phyloP scores from a whole-genome alignment of 2,329 filamentous ascomycete genomes.

The Tolypocladium inflatum region DNA sequence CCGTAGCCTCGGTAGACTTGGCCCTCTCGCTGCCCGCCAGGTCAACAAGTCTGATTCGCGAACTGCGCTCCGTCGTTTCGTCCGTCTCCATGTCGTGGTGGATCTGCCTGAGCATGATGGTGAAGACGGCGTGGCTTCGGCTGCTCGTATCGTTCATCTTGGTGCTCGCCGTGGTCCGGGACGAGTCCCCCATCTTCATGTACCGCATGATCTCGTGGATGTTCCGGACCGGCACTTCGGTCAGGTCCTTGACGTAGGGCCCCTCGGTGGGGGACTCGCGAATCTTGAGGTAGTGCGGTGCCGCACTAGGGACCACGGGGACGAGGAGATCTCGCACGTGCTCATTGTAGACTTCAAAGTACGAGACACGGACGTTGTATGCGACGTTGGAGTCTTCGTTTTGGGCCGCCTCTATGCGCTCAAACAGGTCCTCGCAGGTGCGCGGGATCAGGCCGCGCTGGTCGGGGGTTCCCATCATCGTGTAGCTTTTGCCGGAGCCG shows the following conservation, averaged over 20 bases:
- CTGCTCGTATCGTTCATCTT: constrained; percentile 99
- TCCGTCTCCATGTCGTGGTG: constrained; percentile 97
- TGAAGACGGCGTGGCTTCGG: constrained; percentile 94
- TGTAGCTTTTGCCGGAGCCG: constrained; percentile 95
- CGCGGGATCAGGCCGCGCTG: constrained; percentile 87
- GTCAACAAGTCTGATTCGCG: constrained; percentile 89
- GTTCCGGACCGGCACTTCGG: constrained; percentile 82
- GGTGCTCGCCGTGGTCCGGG: constrained; percentile 81
- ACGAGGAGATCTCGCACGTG: constrained; percentile 91
- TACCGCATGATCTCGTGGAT: constrained; percentile 79
- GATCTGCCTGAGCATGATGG: constrained; percentile 95
- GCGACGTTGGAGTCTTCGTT: constrained; percentile 84
- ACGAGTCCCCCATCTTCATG: constrained; percentile 84
- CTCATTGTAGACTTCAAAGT: constrained; percentile 99
- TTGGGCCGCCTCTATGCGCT: constrained; percentile 71
- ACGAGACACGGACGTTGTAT: constrained; percentile 94
- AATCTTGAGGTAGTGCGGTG: constrained; percentile 91
- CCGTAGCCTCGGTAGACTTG: constrained; percentile 91
- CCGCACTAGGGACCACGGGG: constrained; percentile 57
- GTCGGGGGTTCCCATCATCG: constrained; percentile 86
- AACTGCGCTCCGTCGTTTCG: constrained; percentile 90
- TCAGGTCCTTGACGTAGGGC: constrained; percentile 93
- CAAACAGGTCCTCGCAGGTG: constrained; percentile 92
- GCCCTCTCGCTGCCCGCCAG: constrained; percentile 90
- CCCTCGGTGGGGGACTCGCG: constrained; percentile 91